Base-by-base conservation (phyloP, 129 eudicot species). In the Rutidosis leptorrhynchoides region DNA sequence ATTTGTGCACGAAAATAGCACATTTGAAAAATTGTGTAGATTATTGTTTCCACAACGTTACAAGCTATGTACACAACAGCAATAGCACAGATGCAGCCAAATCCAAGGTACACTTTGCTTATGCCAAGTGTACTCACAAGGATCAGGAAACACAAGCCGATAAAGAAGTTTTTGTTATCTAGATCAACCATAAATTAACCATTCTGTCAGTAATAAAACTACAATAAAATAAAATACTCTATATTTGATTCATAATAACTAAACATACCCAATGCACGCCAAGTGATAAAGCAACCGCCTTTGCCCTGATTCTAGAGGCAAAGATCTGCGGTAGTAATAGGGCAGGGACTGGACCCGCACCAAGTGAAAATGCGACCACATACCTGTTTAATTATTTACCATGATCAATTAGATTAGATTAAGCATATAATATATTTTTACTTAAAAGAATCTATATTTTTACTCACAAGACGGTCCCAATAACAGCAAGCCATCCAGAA, bases 321-420 rank as follows among this genome's bases (percentile, higher is more conserved):
- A 93, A 93, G 30, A 93, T 89, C 73, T 93, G 96, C 0, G 96
- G 98, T 61, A 93, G 96, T 76, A 93, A 82, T 69, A 93, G 95
- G 68, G 95, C 96, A 55, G 98, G 98, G 65, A 93, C 98, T 9
- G 98, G 98, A 66, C 98, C 98, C 60, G 96, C 96, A 66, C 98
- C 98, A 73, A 93, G 96, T 52, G 98, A 88, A 29, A 93, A 93
- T 28, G 96, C 89, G 33, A 93, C 71, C 51, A 93, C 96, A 19
- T 93, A 93, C 63, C 99, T 93, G 85, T 52, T n/a, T n/a, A n/a
- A n/a, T n/a, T 37, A 25, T 48, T 15, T 20, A 48, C 52, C 76
- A 33, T 20, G 23, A 48, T 54, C 22, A 27, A 24, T 28, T 25
- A 55, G 19, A 24, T 28, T 25, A 55, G 19, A 29, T 58, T 35